A percentile compares a stretch with the other conserved stretches of the same genome.
phyloP scores from a whole-genome alignment of 2,329 filamentous ascomycete genomes.

The Hirsutella minnesotensis region DNA sequence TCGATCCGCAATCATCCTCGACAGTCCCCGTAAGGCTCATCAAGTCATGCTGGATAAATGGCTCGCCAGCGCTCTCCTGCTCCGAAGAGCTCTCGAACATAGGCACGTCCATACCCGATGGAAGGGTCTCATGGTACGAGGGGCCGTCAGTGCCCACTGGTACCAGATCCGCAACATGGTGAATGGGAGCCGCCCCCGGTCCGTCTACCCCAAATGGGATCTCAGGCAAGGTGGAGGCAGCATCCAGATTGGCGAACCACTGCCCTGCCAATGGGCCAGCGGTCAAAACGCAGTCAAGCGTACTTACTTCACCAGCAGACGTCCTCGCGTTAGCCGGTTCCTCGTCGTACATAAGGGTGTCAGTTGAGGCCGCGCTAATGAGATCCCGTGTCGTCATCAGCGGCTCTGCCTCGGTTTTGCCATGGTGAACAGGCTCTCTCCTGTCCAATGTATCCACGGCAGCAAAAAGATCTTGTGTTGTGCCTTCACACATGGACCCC shows the following conservation, averaged over 20 bases:
- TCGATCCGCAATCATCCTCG: neutral
- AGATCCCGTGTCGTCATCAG: too few species aligned
- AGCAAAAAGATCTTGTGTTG: too few species aligned
- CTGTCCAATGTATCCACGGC: too few species aligned
- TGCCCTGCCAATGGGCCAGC: neutral
- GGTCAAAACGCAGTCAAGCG: neutral
- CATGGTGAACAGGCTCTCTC: too few species aligned
- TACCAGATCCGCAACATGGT: neutral
- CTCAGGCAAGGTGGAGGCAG: neutral
- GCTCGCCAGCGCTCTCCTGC: neutral
- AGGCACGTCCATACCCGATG: constrained; percentile 1
- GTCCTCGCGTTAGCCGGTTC: neutral
- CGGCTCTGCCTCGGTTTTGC: too few species aligned
- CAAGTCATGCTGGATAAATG: neutral
- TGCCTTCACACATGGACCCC: too few species aligned
- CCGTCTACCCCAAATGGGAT: neutral
- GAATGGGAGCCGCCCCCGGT: neutral
- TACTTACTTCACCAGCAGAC: neutral
- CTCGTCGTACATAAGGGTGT: neutral
- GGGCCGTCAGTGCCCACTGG: neutral
- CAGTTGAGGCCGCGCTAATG: too few species aligned
- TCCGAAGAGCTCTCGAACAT: constrained; percentile 1
- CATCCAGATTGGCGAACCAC: neutral
- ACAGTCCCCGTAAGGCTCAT: neutral
- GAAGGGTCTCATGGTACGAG: neutral